Evolutionary conservation across 306 rosid species (phyloP), one percentile per base, ranked within the genome.

Genomic region (Malus orientalis): DNA sequence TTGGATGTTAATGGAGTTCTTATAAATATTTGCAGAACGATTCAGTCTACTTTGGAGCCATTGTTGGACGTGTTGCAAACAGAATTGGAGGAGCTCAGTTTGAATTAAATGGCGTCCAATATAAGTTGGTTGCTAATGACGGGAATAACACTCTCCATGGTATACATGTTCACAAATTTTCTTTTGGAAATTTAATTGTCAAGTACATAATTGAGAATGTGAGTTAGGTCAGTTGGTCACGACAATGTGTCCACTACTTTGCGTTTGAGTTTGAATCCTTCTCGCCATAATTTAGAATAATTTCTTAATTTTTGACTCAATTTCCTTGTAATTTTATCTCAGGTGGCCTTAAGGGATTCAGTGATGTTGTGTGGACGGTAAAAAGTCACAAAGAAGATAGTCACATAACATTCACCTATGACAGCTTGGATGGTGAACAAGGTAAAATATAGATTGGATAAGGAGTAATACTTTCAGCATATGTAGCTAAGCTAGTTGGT

Each of bases 261-360:
- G 44, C 3, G 11, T 40, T 1, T 0, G 11, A 40, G 11, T 8
- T 40, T 40, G 44, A 40, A 40, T 40, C 44, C 11, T 8, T 40
- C 3, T 42, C 1, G 0, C 12, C 12, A 42, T 42, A 42, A 42
- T 42, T 9, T 42, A 42, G 45, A 42, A 10, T 42, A 42, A 10
- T 42, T 42, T 42, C 29, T 69, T 4, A 23, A 47, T 47, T 16
- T 27, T 23, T 10, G 19, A 30, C 11, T 4, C 2, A 33, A 6
- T 29, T 57, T 16, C 2, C 11, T 55, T 27, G 61, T 55, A 6
- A 29, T 69, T 23, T 3, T 30, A 55, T 81, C 40, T 80, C 85
- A 87, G 96, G 97, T 51, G 97, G 97, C 3, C 45, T 73, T 7
- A 70, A 36, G 73, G 97, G 97, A 42, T 92, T 78, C 44, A 69